Percentiles rank a stretch among this genome's conserved stretches.
Evolutionary conservation across 2,329 filamentous ascomycete species (phyloP).

Genomic region (Sporothrix protearum): DNA sequence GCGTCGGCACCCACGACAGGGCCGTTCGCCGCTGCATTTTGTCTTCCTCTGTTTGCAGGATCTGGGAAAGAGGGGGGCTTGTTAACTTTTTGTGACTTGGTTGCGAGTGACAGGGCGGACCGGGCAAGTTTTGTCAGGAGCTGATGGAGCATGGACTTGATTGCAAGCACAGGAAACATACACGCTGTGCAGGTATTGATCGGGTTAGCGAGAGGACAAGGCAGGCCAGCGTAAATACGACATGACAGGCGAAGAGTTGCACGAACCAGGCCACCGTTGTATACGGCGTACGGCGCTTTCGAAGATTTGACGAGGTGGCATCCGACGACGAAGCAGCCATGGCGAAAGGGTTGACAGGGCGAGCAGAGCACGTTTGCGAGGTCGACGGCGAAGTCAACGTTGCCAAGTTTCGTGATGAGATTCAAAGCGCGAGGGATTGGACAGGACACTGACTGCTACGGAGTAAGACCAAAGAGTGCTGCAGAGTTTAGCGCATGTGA

Average conservation of each 20-base stretch:
- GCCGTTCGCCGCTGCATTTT: conserved; percentile 2
- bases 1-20: conserved; percentile 1
- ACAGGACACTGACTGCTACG: neutral
- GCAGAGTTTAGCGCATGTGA: neutral
- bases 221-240: neutral
- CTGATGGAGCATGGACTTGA: neutral
- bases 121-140: neutral
- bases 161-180: neutral
- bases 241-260: neutral
- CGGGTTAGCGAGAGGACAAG: neutral
- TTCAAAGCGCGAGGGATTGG: neutral
- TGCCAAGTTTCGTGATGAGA: neutral
- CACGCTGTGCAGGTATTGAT: neutral
- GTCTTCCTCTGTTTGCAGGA: conserved; percentile 13
- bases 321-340: neutral
- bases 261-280: conserved; percentile 15
- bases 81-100: neutral
- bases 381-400: neutral
- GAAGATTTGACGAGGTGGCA: neutral
- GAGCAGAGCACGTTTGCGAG: neutral
- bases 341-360: neutral
- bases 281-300: conserved; percentile 5
- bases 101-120: neutral
- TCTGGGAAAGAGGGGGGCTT: neutral
- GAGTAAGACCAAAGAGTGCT: no score